These are phyloP conservation scores for Voacanga thouarsii DNA, from an alignment of 257 asterid genomes.

Conservation along the genomic window DNA sequence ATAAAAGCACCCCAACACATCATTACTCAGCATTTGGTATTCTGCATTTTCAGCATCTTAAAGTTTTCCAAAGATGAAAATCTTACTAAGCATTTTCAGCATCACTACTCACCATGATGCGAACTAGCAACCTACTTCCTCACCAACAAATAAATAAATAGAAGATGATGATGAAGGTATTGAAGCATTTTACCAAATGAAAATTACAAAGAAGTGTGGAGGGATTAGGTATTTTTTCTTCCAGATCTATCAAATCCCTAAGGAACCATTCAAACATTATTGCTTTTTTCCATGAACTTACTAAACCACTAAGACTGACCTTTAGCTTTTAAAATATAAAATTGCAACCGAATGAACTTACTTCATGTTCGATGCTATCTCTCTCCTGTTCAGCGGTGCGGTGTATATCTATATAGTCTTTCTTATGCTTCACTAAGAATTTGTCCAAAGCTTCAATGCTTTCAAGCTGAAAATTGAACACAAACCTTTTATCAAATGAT, in stretches of 20 bases:
- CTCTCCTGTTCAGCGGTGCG: conserved; percentile 91
- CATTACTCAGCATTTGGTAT: too few species aligned
- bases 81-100: too few species aligned
- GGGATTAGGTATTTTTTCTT: neutral
- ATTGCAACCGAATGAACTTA: conserved; percentile 22
- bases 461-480: conserved; percentile 53
- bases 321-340: neutral
- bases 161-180: neutral
- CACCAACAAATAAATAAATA: neutral
- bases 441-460: conserved; percentile 70
- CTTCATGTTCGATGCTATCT: conserved; percentile 95
- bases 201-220: neutral
- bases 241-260: neutral
- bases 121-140: neutral
- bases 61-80: too few species aligned
- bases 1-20: too few species aligned
- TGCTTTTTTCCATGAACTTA: neutral
- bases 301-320: neutral
- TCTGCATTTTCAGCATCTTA: too few species aligned
- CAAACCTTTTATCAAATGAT: neutral
- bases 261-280: too few species aligned
- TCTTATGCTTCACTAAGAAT: conserved; percentile 85
- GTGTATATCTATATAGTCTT: conserved; percentile 82
- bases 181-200: neutral
- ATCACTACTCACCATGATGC: too few species aligned